phyloP scores from a whole-genome alignment of 805 yeast genomes.

The Candida ascalaphidarum region DNA sequence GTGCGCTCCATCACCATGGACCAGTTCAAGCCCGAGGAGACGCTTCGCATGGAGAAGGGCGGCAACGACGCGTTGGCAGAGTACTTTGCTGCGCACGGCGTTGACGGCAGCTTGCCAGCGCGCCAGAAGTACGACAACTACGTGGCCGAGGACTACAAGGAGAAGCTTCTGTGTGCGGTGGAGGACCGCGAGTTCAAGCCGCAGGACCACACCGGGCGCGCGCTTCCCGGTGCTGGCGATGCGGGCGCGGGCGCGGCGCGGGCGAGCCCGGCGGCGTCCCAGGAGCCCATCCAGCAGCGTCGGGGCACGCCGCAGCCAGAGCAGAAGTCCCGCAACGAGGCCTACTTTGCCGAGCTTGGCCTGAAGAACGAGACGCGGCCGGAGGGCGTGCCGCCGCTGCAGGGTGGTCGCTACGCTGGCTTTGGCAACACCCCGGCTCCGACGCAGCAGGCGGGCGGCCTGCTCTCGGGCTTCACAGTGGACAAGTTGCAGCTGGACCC shows the following conservation, averaged over 20 bases:
- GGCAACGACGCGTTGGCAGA: slow-evolving; percentile 73
- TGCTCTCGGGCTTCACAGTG: slow-evolving; percentile 49
- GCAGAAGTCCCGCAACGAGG: slow-evolving; percentile 60
- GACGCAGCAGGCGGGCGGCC: slow-evolving; percentile 19
- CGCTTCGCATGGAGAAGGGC: slow-evolving; percentile 85
- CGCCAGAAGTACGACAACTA: slow-evolving; percentile 76
- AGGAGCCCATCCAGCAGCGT: slow-evolving; percentile 29
- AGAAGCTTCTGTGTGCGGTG: slow-evolving; percentile 62
- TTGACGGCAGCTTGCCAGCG: slow-evolving; percentile 56
- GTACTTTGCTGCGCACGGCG: slow-evolving; percentile 66
- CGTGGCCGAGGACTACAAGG: slow-evolving; percentile 92
- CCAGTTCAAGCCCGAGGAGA: slow-evolving; percentile 91
- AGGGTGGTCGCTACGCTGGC: slow-evolving; percentile 90
- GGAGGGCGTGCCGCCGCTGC: slow-evolving; percentile 76
- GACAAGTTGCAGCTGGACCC: slow-evolving; percentile 79
- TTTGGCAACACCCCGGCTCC: slow-evolving; percentile 78
- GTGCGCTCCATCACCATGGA: slow-evolving; percentile 98
- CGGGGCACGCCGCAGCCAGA: slow-evolving; percentile 29
- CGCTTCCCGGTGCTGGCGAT: slow-evolving; percentile 22
- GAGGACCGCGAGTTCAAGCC: slow-evolving; percentile 67
- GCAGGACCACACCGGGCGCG: slow-evolving; percentile 47
- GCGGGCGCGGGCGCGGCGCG: slow-evolving; percentile 1
- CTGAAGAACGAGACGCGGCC: slow-evolving; percentile 65
- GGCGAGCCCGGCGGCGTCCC: slow-evolving; percentile 12
- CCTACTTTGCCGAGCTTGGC: slow-evolving; percentile 77